Percentiles rank a stretch among this genome's conserved stretches.
phyloP scores from a whole-genome alignment of 2,329 filamentous ascomycete species.

The Exophiala sp. region DNA sequence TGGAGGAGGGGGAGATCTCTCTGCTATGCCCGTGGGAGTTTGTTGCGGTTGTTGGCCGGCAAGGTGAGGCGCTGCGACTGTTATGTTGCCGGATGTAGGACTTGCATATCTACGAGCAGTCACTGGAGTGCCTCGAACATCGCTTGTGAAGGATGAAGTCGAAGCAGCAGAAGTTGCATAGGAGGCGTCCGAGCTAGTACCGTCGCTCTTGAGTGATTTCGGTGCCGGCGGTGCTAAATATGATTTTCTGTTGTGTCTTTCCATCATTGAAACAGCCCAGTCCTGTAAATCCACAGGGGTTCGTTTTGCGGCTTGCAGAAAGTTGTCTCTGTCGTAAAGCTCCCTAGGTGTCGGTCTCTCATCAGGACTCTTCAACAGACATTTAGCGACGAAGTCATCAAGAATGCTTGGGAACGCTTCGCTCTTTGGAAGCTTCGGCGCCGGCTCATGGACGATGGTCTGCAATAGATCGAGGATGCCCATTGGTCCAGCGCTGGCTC shows the following conservation, averaged over 20 bases:
- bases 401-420: slow-evolving; percentile 94
- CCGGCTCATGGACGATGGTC: slow-evolving; percentile 95
- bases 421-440: slow-evolving; percentile 89
- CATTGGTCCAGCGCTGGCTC: slow-evolving; percentile 69
- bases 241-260: slow-evolving; percentile 91
- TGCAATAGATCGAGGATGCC: slow-evolving; percentile 94
- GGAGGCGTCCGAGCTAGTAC: slow-evolving; percentile 31
- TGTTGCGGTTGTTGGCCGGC: slow-evolving; percentile 25
- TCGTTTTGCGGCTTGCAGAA: slow-evolving; percentile 92
- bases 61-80: slow-evolving; percentile 49
- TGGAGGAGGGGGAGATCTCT: slow-evolving; percentile 35
- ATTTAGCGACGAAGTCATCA: slow-evolving; percentile 96
- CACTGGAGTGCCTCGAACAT: slow-evolving; percentile 25
- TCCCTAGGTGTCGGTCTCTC: slow-evolving; percentile 88
- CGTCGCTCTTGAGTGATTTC: slow-evolving; percentile 65
- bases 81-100: slow-evolving; percentile 70
- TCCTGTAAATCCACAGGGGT: slow-evolving; percentile 91
- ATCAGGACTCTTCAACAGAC: slow-evolving; percentile 83
- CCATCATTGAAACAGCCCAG: slow-evolving; percentile 93
- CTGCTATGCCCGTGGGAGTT: slow-evolving; percentile 27
- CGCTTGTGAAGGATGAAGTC: slow-evolving; percentile 39
- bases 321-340: slow-evolving; percentile 87
- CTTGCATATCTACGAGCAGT: slow-evolving; percentile 44
- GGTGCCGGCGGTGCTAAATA: slow-evolving; percentile 81
- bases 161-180: slow-evolving; percentile 27